These are phyloP conservation scores for Globisporangium ultimum DNA, from an alignment of 352 stramenopile species.

Conservation along the genomic window DNA sequence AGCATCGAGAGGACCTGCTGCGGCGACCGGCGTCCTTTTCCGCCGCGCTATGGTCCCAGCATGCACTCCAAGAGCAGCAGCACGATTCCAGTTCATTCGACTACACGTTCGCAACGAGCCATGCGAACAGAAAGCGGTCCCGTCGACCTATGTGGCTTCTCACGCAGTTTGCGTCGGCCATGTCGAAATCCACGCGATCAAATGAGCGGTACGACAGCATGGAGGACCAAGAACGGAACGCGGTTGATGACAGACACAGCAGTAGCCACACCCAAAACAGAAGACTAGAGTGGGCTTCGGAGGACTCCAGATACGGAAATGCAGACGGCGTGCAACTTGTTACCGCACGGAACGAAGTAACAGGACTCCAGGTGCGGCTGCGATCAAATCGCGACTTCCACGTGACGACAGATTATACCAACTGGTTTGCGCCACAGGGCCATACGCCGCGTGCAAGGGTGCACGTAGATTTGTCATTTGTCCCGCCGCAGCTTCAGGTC, in stretches of 20 bases:
- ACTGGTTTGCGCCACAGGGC: constrained; percentile 55
- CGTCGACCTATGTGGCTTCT: constrained; percentile 35
- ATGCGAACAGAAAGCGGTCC: too few relatives aligned
- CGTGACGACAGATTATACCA: constrained; percentile 44
- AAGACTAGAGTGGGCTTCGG: constrained; percentile 32
- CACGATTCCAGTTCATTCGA: background rate
- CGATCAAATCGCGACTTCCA: constrained; percentile 53
- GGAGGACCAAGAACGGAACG: constrained; percentile 10
- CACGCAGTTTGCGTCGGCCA: constrained; percentile 45
- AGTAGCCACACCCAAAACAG: constrained; percentile 12
- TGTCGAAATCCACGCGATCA: constrained; percentile 35
- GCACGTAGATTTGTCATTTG: constrained; percentile 46
- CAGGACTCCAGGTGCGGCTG: constrained; percentile 50
- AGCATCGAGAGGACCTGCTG: constrained; percentile 1
- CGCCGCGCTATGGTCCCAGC: constrained; percentile 5
- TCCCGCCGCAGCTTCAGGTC: constrained; percentile 43
- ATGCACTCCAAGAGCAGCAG: background rate
- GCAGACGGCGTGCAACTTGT: constrained; percentile 42
- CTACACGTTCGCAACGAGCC: too few relatives aligned
- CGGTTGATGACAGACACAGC: background rate
- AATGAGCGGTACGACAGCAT: constrained; percentile 17
- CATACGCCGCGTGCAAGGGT: constrained; percentile 60
- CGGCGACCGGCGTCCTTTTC: constrained; percentile 8
- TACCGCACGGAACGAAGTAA: constrained; percentile 48
- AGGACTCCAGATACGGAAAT: constrained; percentile 21